Base-by-base conservation (phyloP, 2,329 filamentous ascomycete genomes). In the Gnomoniopsis smithogilvyi region DNA sequence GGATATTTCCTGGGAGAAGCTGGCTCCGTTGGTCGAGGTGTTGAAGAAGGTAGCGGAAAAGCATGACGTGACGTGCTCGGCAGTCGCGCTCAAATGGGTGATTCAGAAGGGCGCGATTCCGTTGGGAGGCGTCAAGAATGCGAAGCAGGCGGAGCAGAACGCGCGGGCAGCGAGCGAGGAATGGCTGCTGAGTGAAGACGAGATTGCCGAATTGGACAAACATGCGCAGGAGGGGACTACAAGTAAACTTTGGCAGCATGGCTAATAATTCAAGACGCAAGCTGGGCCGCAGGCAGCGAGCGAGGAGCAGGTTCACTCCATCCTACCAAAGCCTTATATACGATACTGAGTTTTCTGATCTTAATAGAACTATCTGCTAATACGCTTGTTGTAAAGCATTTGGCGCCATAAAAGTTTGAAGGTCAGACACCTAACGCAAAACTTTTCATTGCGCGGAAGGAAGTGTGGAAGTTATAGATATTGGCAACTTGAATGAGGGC, bases 51-150 rank as follows among this genome's bases (percentile, higher is more conserved):
- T 77, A 55, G 73, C 71, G 0, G 68, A 72, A 10, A 68, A 70
- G 56, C 68, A 67, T 11, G 69, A 67, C 6, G 70, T 74, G 15
- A 64, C 63, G 19, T 62, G 71, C 17, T 69, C 72, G 26, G 74
- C 75, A 1, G 73, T 78, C 3, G 74, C 75, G 38, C 62, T 79
- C 34, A 79, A 79, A 61, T 78, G 73, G 63, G 73, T 72, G 11
- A 70, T 79, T 33, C 72, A 72, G 51, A 79, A 78, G 65, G 76
- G 76, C 0, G 72, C 73, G 8, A 66, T 77, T 6, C 77, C 76
- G 0, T 62, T 78, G 2, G 74, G 75, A 6, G 76, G 76, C 0
- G 67, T 77, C 3, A 70, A 75, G 48, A 76, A 74, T 48, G 63
- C 68, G 17, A 69, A 71, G n/a, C 75, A 78, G 67, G 74, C 72